Evolutionary conservation across 2,329 filamentous ascomycete genomes (phyloP).

Genomic region (Apiospora saccharicola): DNA sequence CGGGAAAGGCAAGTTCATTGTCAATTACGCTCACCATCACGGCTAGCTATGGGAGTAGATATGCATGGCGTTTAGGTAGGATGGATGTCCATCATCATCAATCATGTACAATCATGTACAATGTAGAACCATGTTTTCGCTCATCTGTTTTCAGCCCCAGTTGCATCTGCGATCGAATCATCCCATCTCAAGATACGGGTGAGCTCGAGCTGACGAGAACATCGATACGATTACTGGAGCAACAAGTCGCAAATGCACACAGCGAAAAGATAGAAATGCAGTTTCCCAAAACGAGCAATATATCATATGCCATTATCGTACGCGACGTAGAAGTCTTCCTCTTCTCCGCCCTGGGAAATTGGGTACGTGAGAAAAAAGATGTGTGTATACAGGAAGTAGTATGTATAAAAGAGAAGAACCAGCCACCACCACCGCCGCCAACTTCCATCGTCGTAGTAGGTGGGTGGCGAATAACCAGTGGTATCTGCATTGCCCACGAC

Average conservation of each 20-base stretch:
- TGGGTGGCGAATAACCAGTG: not conserved
- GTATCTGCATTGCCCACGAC: not conserved
- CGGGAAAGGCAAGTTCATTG: not conserved
- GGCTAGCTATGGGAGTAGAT: not conserved
- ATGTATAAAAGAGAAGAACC: not conserved
- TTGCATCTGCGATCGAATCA: not conserved
- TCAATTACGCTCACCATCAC: not conserved
- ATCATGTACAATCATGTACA: not conserved
- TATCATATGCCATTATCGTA: conserved; percentile 21
- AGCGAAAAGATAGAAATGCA: not conserved
- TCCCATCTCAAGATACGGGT: not conserved
- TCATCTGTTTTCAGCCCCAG: not conserved
- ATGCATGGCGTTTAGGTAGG: not conserved
- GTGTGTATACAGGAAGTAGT: conserved; percentile 10
- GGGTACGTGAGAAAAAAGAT: not conserved
- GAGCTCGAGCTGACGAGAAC: not conserved
- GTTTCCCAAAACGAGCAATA: not conserved
- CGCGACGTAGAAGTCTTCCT: not conserved
- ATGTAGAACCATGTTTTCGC: not conserved
- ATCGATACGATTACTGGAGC: not conserved
- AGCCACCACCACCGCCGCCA: not conserved
- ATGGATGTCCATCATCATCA: not conserved
- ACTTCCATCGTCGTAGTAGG: too few relatives aligned
- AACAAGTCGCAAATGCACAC: not conserved
- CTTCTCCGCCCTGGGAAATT: not conserved